Conservation (phyloP, 495 filamentous ascomycete genomes). For the Penicillium chermesinum region DNA sequence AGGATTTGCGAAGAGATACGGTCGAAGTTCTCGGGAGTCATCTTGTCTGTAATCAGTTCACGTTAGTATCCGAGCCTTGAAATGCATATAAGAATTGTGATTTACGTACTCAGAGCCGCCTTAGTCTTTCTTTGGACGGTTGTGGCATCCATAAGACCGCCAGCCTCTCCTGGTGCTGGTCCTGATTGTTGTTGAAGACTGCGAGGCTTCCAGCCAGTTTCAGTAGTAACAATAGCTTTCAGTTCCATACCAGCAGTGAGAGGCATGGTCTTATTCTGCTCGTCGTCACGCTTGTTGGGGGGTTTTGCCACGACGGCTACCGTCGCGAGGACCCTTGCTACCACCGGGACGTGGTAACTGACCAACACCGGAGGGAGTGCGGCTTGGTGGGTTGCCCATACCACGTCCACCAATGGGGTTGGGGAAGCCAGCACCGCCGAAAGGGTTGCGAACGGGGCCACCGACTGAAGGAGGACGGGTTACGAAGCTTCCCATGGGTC, state of each 20-base stretch:
- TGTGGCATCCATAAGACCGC: slow-evolving; percentile 72
- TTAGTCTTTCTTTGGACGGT: slow-evolving; percentile 99
- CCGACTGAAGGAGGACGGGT: slow-evolving; percentile 61
- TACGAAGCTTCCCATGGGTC: slow-evolving; percentile 54
- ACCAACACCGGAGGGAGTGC: slow-evolving; percentile 52
- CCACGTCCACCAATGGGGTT: slow-evolving; percentile 17
- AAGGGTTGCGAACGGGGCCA: slow-evolving; percentile 25
- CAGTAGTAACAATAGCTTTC: slow-evolving; percentile 66
- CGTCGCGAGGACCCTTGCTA: slow-evolving; percentile 50
- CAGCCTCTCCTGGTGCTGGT: slow-evolving; percentile 46
- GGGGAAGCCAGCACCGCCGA: slow-evolving; percentile 28
- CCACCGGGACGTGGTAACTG: slow-evolving; percentile 51
- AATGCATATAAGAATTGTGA: not conserved
- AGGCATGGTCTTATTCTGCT: slow-evolving; percentile 77
- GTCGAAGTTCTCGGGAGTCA: slow-evolving; percentile 99
- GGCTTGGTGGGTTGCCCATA: slow-evolving; percentile 33
- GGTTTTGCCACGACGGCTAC: slow-evolving; percentile 46
- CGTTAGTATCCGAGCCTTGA: not conserved
- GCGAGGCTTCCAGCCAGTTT: slow-evolving; percentile 84
- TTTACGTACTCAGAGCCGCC: slow-evolving; percentile 55
- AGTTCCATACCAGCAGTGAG: slow-evolving; percentile 75
- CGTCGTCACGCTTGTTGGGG: slow-evolving; percentile 50
- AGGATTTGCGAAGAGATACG: slow-evolving; percentile 92
- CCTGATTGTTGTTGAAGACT: slow-evolving; percentile 53
- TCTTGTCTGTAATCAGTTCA: slow-evolving; percentile 58